phyloP scores from a whole-genome alignment of 2,329 filamentous ascomycete species.

The Aureobasidium zeae region DNA sequence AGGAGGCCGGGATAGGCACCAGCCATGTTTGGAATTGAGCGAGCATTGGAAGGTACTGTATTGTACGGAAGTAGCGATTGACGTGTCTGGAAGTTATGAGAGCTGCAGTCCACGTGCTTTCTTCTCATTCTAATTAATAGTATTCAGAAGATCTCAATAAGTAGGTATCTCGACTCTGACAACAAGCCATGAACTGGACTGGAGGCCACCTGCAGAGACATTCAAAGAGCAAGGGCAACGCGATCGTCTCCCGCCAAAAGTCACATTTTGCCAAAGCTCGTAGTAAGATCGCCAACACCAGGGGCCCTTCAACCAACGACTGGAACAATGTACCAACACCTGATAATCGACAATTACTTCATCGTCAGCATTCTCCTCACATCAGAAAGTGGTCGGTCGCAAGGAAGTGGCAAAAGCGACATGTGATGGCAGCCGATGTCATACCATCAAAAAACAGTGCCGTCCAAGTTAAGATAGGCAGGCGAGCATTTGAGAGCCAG shows the following conservation, averaged over 20 bases:
- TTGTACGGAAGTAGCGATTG: background rate
- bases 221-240: conserved; percentile 28
- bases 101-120: background rate
- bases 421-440: background rate
- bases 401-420: background rate
- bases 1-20: background rate
- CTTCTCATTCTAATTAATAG: too few relatives aligned
- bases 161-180: too few relatives aligned
- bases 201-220: conserved; percentile 36
- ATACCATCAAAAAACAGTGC: conserved; percentile 16
- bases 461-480: conserved; percentile 26
- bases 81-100: too few relatives aligned
- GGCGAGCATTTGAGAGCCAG: conserved; percentile 25
- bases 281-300: conserved; percentile 22
- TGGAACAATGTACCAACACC: background rate
- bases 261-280: conserved; percentile 38
- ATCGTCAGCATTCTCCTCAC: background rate
- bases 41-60: too few relatives aligned
- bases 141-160: too few relatives aligned
- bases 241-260: conserved; percentile 34
- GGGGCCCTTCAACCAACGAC: conserved; percentile 16
- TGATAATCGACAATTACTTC: too few relatives aligned
- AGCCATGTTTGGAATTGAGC: too few relatives aligned
- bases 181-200: conserved; percentile 48
- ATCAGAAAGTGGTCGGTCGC: background rate